Evolutionary conservation across 345 rosid genomes (phyloP).

Genomic region (Populus pruinosa): DNA sequence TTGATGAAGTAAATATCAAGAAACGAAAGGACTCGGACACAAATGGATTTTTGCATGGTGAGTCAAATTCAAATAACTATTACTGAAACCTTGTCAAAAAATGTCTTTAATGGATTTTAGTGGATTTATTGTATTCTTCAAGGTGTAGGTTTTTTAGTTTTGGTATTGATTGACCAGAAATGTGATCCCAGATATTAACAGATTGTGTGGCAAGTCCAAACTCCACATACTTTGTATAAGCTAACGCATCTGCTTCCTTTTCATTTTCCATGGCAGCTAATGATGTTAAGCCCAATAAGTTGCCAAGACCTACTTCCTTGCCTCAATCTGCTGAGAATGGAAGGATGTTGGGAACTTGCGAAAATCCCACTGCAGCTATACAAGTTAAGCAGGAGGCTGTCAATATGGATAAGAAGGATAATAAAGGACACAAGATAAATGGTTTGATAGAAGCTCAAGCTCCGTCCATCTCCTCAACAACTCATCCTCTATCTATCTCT

Average conservation of each 20-base stretch:
- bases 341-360: constrained; percentile 13
- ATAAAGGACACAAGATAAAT: constrained; percentile 13
- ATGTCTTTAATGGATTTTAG: no score
- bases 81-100: no score
- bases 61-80: constrained; percentile 18
- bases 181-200: no score
- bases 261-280: constrained; percentile 12
- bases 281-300: constrained; percentile 11
- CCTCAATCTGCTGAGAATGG: constrained; percentile 13
- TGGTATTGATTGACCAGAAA: no score
- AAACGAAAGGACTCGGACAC: constrained; percentile 27
- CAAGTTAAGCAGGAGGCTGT: constrained; percentile 3
- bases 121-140: no score
- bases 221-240: no score
- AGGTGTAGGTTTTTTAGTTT: no score
- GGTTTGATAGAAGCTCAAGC: constrained; percentile 1
- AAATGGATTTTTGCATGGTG: constrained; percentile 32
- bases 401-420: constrained; percentile 3
- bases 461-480: not conserved
- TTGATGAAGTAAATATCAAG: constrained; percentile 16
- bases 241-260: not conserved
- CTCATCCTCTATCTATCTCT: not conserved
- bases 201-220: no score
- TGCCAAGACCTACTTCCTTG: constrained; percentile 2
- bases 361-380: not conserved